Conservation (phyloP, 2,329 filamentous ascomycete species). For the Penicillium frequentans region DNA sequence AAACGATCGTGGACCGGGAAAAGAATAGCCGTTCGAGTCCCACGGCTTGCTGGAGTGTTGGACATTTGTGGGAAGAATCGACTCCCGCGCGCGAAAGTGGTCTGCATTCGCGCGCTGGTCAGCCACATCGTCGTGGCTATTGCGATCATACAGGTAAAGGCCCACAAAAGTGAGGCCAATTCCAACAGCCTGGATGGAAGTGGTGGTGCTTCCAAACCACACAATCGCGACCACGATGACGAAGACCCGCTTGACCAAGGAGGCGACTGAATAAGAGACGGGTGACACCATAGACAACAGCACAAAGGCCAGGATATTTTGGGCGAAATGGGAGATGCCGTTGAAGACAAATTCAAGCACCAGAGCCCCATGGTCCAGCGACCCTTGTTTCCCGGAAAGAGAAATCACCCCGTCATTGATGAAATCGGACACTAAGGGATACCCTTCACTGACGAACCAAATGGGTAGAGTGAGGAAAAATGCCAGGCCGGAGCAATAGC, state of each 20-base stretch:
- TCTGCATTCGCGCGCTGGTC: constrained; percentile 70
- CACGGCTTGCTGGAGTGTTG: constrained; percentile 36
- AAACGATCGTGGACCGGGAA: constrained; percentile 26
- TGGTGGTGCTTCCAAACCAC: constrained; percentile 93
- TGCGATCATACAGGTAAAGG: constrained; percentile 93
- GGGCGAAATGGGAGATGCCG: constrained; percentile 91
- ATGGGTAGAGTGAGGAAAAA: constrained; percentile 86
- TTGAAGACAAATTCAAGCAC: constrained; percentile 93
- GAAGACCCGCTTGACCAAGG: constrained; percentile 93
- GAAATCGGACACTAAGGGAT: constrained; percentile 74
- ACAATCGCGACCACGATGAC: constrained; percentile 93
- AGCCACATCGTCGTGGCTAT: constrained; percentile 81
- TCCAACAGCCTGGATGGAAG: constrained; percentile 75
- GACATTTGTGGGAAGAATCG: constrained; percentile 66
- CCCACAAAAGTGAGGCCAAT: constrained; percentile 89
- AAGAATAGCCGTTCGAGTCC: constrained; percentile 39
- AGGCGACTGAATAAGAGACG: constrained; percentile 95
- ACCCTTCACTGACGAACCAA: constrained; percentile 90
- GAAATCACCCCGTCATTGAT: constrained; percentile 77
- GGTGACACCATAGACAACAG: constrained; percentile 91
- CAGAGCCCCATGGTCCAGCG: constrained; percentile 62
- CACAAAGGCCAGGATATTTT: constrained; percentile 93
- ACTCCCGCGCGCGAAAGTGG: constrained; percentile 62
- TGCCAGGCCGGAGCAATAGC: constrained; percentile 93
- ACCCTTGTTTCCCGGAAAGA: constrained; percentile 73